Conservation (phyloP, 495 filamentous ascomycete species). For the Elaphomyces granulatus region DNA sequence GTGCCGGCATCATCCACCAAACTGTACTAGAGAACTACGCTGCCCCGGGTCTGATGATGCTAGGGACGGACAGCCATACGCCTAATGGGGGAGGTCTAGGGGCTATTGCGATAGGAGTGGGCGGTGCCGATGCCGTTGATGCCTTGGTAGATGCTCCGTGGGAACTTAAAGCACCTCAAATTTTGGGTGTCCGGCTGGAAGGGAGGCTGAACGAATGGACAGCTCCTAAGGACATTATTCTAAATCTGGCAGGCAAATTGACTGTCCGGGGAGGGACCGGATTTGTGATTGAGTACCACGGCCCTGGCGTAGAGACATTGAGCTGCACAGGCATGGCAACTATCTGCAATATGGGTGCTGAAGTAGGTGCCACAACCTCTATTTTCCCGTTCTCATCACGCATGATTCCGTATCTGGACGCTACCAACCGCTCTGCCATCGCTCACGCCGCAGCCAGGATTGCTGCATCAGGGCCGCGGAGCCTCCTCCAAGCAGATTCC, state of each 20-base stretch:
- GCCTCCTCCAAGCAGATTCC: constrained; percentile 59
- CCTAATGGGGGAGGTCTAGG: constrained; percentile 90
- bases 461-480: constrained; percentile 33
- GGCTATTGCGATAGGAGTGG: constrained; percentile 93
- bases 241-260: constrained; percentile 74
- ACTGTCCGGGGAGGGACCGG: constrained; percentile 93
- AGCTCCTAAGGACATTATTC: constrained; percentile 86
- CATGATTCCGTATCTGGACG: constrained; percentile 63
- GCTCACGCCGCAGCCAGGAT: constrained; percentile 45
- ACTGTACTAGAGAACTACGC: constrained; percentile 97
- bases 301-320: constrained; percentile 74
- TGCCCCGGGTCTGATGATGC: constrained; percentile 95
- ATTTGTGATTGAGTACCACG: constrained; percentile 86
- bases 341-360: constrained; percentile 82
- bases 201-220: constrained; percentile 83
- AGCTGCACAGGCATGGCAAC: constrained; percentile 92
- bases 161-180: constrained; percentile 88
- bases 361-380: constrained; percentile 93
- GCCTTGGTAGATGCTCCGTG: constrained; percentile 91
- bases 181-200: constrained; percentile 74
- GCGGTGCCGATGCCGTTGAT: constrained; percentile 94
- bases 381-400: constrained; percentile 70
- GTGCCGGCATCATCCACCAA: constrained; percentile 98
- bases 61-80: constrained; percentile 97
- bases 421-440: constrained; percentile 66